Base-by-base conservation (phyloP, 2,329 filamentous ascomycete genomes). In the Pyricularia pennisetigena region DNA sequence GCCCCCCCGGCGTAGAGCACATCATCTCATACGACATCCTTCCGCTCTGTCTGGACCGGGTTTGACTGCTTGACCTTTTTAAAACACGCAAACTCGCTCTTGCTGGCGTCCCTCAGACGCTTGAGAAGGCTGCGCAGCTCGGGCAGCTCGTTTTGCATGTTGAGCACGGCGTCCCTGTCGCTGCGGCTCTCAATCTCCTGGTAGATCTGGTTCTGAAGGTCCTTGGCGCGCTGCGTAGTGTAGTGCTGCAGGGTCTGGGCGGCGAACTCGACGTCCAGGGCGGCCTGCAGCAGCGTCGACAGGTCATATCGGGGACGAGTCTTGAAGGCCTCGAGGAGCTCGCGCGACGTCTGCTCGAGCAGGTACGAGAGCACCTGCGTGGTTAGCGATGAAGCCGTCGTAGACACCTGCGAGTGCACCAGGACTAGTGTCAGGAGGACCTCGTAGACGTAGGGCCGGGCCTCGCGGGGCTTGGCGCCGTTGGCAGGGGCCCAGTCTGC, bases 201-300 rank as follows among this genome's bases (percentile, higher is more conserved):
- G 78, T 79, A 99, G 65, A 99, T 94, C 76, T 94, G 88, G 73
- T 90, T 90, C 80, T 98, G 95, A 16, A 92, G 84, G 75, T 94
- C 88, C 8, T 88, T 88, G 3, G 93, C 92, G 66, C 88, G 85
- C 69, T 97, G 91, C 0, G 92, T 95, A 0, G 92, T 95, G 78
- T 96, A 99, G 72, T 94, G 90, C 70, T 87, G 91, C 41, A 99
- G 85, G 5, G 94, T 97, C 81, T 99, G 95, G 0, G 94, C 92
- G 69, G 98, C 89, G 75, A 99, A 98, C 78, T 99, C 95, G 1
- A 97, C 94, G 75, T 99, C 95, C 0, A 99, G 86, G 0, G 95
- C 99, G 1, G 96, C 96, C 79, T 99, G 96, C 89, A 98, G 97
- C 66, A 99, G 86, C 7, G 91, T 90, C 5, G 90, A 83, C 0